Percentiles rank a stretch among this genome's conserved stretches.
Evolutionary conservation across 1,284 basidiomycete genomes (phyloP).

Genomic region (Entoloma clypeatum): DNA sequence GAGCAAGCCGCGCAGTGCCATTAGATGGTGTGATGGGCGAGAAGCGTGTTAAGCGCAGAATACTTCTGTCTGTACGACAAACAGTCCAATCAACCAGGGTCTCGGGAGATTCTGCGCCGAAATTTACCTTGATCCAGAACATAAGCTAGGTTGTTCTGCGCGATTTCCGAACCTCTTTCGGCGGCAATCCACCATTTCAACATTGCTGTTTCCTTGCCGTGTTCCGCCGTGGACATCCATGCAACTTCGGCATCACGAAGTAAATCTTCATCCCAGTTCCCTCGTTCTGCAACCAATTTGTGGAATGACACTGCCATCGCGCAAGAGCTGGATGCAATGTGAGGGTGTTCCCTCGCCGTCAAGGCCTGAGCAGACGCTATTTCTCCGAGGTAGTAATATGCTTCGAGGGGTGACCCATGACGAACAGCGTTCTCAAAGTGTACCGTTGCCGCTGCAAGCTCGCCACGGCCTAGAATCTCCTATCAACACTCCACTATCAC

Average conservation of each 20-base stretch:
- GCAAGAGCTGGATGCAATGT: conserved; percentile 65
- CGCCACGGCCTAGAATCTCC: conserved; percentile 51
- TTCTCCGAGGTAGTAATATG: conserved; percentile 86
- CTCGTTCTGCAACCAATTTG: conserved; percentile 86
- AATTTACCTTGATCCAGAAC: conserved; percentile 82
- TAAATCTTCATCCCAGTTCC: conserved; percentile 85
- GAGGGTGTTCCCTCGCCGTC: conserved; percentile 37
- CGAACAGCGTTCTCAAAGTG: conserved; percentile 83
- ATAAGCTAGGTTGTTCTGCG: conserved; percentile 95
- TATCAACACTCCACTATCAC: conserved; percentile 5
- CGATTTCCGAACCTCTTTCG: conserved; percentile 88
- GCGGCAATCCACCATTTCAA: conserved; percentile 95
- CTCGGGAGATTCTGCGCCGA: neutral
- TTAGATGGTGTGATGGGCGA: conserved; percentile 68
- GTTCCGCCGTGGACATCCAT: conserved; percentile 71
- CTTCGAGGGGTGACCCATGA: conserved; percentile 86
- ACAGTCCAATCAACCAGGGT: neutral
- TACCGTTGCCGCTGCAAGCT: conserved; percentile 57
- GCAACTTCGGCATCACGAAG: conserved; percentile 77
- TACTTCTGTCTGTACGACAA: conserved; percentile 58
- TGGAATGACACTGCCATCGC: conserved; percentile 85
- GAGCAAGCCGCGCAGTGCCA: conserved; percentile 75
- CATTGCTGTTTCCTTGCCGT: conserved; percentile 70
- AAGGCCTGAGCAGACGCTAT: conserved; percentile 66
- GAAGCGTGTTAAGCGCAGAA: conserved; percentile 66